Evolutionary conservation across 2,329 filamentous ascomycete genomes (phyloP).

Genomic region (Calonectria honghensis): DNA sequence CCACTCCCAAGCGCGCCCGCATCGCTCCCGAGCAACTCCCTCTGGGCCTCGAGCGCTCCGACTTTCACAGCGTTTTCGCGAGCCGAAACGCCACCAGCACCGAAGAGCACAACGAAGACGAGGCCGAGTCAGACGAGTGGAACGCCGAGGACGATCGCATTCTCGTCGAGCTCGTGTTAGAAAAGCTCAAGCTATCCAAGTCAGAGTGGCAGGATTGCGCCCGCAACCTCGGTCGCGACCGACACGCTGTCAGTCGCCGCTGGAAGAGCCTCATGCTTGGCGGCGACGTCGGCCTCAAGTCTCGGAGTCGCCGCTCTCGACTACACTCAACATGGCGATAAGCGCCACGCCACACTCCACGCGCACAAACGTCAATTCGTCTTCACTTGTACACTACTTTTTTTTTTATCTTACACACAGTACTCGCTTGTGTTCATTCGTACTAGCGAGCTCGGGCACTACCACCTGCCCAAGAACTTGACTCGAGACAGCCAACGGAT

Average conservation of each 20-base stretch:
- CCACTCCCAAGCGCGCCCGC: slow-evolving; percentile 76
- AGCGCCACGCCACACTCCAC: not conserved
- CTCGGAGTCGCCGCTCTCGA: slow-evolving; percentile 65
- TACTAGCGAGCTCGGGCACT: slow-evolving; percentile 13
- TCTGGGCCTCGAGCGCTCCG: slow-evolving; percentile 74
- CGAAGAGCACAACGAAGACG: slow-evolving; percentile 65
- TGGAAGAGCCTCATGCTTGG: slow-evolving; percentile 78
- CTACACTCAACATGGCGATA: slow-evolving; percentile 75
- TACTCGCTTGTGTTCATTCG: slow-evolving; percentile 31
- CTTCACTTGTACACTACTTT: slow-evolving; percentile 45
- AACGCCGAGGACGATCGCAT: slow-evolving; percentile 78
- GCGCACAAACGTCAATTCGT: not conserved
- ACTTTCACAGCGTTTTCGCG: slow-evolving; percentile 73
- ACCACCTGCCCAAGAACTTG: slow-evolving; percentile 21
- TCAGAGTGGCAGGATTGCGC: slow-evolving; percentile 82
- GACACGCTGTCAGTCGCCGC: slow-evolving; percentile 72
- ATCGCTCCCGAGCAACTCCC: slow-evolving; percentile 77
- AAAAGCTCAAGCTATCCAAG: slow-evolving; percentile 79
- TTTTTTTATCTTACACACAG: slow-evolving; percentile 29
- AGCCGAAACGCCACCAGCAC: slow-evolving; percentile 57
- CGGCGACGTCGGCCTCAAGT: slow-evolving; percentile 77
- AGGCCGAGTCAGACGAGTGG: slow-evolving; percentile 70
- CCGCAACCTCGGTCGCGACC: slow-evolving; percentile 76
- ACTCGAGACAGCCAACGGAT: slow-evolving; percentile 25
- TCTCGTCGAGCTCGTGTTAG: slow-evolving; percentile 80